Conservation (phyloP, 139 green algal genomes). For the Edaphochlamys debaryana region DNA sequence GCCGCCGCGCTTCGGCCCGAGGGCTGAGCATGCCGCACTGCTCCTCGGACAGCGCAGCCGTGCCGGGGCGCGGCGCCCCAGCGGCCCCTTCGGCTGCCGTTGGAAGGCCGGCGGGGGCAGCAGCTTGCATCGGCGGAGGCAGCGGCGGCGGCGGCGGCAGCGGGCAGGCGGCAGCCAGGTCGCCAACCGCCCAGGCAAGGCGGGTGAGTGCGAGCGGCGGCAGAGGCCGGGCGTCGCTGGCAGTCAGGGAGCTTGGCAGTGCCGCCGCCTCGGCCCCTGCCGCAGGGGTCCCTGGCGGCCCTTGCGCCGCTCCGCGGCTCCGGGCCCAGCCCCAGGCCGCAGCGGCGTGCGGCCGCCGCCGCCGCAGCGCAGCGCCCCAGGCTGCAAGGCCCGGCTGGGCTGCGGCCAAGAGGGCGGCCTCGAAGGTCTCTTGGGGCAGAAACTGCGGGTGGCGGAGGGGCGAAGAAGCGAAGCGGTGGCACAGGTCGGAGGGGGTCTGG, state of each 20-base stretch:
- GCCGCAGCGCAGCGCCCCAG: background rate
- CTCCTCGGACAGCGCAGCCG: too few species aligned
- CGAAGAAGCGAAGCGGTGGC: background rate
- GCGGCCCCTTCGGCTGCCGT: background rate
- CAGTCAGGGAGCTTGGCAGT: background rate
- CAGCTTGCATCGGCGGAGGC: background rate
- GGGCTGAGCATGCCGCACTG: too few species aligned
- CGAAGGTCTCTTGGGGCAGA: constrained; percentile 6
- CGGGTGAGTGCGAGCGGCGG: background rate
- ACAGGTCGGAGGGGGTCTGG: background rate
- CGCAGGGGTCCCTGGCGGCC: background rate
- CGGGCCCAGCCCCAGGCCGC: too few species aligned
- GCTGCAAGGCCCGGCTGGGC: background rate
- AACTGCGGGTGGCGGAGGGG: background rate
- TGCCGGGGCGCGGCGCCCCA: background rate
- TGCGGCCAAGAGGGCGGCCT: constrained; percentile 1
- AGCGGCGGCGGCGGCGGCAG: background rate
- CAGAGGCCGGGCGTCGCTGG: background rate
- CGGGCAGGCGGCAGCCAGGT: constrained; percentile 8
- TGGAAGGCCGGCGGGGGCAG: background rate
- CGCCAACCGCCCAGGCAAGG: constrained; percentile 24
- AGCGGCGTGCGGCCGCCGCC: background rate
- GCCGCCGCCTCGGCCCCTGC: background rate
- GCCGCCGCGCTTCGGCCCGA: background rate
- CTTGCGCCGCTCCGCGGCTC: background rate